phyloP scores from a whole-genome alignment of 2,329 filamentous ascomycete species.

The Alternaria dauci region DNA sequence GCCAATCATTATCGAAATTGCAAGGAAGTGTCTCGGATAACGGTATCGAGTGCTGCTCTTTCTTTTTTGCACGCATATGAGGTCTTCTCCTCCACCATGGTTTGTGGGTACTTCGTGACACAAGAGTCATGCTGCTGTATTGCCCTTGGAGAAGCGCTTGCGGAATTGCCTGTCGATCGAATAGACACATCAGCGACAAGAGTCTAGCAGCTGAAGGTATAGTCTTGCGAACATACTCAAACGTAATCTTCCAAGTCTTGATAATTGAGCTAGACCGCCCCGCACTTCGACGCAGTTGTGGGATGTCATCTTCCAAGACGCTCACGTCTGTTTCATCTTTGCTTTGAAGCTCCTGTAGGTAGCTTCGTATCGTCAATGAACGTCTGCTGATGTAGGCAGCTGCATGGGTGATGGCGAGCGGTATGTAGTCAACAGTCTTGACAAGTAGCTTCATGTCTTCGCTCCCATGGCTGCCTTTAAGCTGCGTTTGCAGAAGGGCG shows the following conservation, averaged over 20 bases:
- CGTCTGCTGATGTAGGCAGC: constrained; percentile 2
- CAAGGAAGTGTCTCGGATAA: not conserved
- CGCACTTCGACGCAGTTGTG: constrained; percentile 17
- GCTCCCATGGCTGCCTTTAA: constrained; percentile 3
- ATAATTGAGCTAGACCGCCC: constrained; percentile 2
- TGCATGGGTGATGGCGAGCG: not conserved
- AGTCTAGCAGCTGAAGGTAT: constrained; percentile 50
- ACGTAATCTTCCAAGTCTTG: not conserved
- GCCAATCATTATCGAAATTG: not conserved
- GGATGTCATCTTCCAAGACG: not conserved
- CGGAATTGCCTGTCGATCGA: constrained; percentile 25
- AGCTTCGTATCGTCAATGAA: constrained; percentile 32
- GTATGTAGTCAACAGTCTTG: constrained; percentile 29
- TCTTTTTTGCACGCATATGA: not conserved
- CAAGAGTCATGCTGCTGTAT: not conserved
- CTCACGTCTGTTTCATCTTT: not conserved
- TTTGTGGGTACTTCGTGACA: not conserved
- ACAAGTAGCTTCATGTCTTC: constrained; percentile 1
- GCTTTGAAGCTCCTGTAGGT: constrained; percentile 25
- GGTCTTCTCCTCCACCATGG: not conserved
- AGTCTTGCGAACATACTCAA: constrained; percentile 17
- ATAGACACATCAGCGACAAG: constrained; percentile 49
- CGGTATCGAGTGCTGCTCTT: not conserved
- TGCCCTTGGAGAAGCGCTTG: constrained; percentile 24
- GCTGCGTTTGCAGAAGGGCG: constrained; percentile 17